These are phyloP conservation scores for Naganishia cerealis DNA, from an alignment of 1,284 basidiomycete species.

Conservation along the genomic window DNA sequence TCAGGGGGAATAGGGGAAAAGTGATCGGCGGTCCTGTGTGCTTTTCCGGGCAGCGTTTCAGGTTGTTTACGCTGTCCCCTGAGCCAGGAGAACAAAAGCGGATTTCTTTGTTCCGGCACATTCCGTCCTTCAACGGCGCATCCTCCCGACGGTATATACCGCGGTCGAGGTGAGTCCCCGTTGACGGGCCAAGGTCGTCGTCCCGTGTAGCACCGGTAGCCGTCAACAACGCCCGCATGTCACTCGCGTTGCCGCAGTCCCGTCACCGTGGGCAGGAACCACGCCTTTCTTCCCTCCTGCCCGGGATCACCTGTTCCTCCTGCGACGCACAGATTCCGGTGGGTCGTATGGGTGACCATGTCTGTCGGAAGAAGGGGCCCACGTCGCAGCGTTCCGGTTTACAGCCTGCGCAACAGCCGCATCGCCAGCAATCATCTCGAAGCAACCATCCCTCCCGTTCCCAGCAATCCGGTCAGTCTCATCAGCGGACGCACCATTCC, in stretches of 20 bases:
- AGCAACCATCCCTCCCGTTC: constrained; percentile 37
- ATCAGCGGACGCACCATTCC: constrained; percentile 37
- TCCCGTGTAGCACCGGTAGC: neutral
- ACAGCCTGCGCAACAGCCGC: constrained; percentile 36
- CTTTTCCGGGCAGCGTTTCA: neutral
- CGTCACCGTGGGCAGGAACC: constrained; percentile 4
- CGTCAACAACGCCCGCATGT: neutral
- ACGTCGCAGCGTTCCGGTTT: constrained; percentile 35
- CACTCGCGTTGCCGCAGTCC: constrained; percentile 13
- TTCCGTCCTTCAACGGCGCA: neutral
- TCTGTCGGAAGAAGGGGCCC: constrained; percentile 57
- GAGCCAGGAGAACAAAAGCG: neutral
- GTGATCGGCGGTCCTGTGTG: too few species aligned
- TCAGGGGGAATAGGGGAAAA: neutral
- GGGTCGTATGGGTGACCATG: constrained; percentile 69
- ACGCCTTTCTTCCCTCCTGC: constrained; percentile 53
- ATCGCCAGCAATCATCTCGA: constrained; percentile 48
- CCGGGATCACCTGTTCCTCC: constrained; percentile 76
- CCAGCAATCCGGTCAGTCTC: constrained; percentile 38
- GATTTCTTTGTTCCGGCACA: constrained; percentile 2
- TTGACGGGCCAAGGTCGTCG: neutral
- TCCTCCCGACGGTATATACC: neutral
- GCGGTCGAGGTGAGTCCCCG: constrained; percentile 2
- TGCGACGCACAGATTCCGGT: constrained; percentile 70
- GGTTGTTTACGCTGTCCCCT: neutral